These are phyloP conservation scores for Simplicillium aogashimaense DNA, from an alignment of 2,329 filamentous ascomycete genomes.

Conservation along the genomic window DNA sequence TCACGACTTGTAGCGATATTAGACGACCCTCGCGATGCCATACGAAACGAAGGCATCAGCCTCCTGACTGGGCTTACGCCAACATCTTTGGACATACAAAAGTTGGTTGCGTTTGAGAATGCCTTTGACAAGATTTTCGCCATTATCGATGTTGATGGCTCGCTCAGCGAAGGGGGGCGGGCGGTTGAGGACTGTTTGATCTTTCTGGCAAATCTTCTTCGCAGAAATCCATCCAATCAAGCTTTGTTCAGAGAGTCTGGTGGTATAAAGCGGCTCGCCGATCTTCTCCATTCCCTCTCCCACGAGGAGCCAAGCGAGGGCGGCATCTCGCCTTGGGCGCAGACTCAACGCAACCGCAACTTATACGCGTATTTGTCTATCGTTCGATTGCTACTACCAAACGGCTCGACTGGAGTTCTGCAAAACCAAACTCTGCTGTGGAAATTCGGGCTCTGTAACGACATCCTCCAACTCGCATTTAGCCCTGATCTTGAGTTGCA, in stretches of 20 bases:
- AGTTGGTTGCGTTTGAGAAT: slow-evolving; percentile 90
- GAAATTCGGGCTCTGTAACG: slow-evolving; percentile 69
- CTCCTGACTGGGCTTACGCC: slow-evolving; percentile 83
- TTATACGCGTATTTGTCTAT: slow-evolving; percentile 83
- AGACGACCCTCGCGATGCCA: slow-evolving; percentile 75
- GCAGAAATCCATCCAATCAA: slow-evolving; percentile 84
- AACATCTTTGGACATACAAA: slow-evolving; percentile 80
- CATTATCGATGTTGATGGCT: slow-evolving; percentile 74
- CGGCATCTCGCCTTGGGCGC: slow-evolving; percentile 48
- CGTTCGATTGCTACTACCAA: slow-evolving; percentile 73
- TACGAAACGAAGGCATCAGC: slow-evolving; percentile 80
- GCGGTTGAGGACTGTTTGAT: slow-evolving; percentile 90
- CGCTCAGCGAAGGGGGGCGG: slow-evolving; percentile 71
- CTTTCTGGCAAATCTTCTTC: slow-evolving; percentile 78
- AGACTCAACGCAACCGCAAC: slow-evolving; percentile 76
- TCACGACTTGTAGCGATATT: slow-evolving; percentile 75
- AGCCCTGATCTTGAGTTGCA: slow-evolving; percentile 59
- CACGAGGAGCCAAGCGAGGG: slow-evolving; percentile 50
- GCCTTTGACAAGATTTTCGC: slow-evolving; percentile 81
- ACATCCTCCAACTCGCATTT: slow-evolving; percentile 77
- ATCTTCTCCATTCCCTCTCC: slow-evolving; percentile 53
- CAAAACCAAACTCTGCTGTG: slow-evolving; percentile 83
- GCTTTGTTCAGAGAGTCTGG: slow-evolving; percentile 88
- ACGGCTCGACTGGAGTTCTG: slow-evolving; percentile 68
- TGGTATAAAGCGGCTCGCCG: slow-evolving; percentile 62